These are phyloP conservation scores for Nephelium lappaceum DNA, from an alignment of 345 rosid genomes.

Conservation along the genomic window DNA sequence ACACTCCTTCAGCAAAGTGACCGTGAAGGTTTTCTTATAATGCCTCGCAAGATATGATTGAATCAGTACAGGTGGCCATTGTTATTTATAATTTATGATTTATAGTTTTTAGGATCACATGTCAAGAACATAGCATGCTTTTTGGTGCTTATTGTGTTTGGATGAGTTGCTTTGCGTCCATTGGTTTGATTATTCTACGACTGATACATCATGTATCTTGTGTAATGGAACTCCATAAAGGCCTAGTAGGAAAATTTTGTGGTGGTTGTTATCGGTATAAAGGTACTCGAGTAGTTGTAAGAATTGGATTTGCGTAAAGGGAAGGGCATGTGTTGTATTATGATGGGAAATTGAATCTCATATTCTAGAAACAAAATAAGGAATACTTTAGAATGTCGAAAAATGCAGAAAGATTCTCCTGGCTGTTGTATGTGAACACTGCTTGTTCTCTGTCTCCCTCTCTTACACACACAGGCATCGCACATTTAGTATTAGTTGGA, in stretches of 20 bases:
- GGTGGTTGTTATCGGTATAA: not conserved
- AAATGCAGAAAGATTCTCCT: not conserved
- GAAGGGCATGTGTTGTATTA: not conserved
- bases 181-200: too few relatives aligned
- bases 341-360: not conserved
- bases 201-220: too few relatives aligned
- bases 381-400: not conserved
- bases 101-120: too few relatives aligned
- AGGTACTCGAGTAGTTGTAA: not conserved
- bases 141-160: too few relatives aligned
- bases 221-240: not conserved
- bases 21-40: too few relatives aligned
- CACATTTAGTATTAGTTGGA: not conserved
- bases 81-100: too few relatives aligned
- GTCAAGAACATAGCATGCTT: too few relatives aligned
- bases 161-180: too few relatives aligned
- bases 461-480: not conserved
- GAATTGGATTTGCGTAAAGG: not conserved
- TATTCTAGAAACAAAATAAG: slow-evolving; percentile 3
- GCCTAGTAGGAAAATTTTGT: not conserved
- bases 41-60: too few relatives aligned
- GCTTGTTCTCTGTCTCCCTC: slow-evolving; percentile 1
- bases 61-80: too few relatives aligned
- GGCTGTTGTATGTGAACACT: slow-evolving; percentile 2
- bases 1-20: too few relatives aligned